Percentiles rank a stretch among this genome's conserved stretches.
phyloP scores from a whole-genome alignment of 2,329 filamentous ascomycete species.

The Colletotrichum endophyticum region DNA sequence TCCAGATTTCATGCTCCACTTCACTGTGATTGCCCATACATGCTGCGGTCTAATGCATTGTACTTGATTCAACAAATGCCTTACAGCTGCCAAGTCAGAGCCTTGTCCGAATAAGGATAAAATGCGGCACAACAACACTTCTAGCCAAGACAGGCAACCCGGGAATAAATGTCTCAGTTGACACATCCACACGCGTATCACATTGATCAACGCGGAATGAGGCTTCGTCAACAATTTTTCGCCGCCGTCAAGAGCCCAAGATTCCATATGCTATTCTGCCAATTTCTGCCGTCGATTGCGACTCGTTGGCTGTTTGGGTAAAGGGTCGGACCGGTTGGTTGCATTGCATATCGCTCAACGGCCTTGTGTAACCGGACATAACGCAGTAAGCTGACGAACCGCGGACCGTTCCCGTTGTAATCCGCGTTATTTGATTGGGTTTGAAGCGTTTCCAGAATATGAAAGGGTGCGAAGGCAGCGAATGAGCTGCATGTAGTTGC shows the following conservation, averaged over 20 bases:
- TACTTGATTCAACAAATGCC: not conserved
- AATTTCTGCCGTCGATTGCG: not conserved
- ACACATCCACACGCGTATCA: not conserved
- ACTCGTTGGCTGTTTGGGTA: not conserved
- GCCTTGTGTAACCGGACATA: not conserved
- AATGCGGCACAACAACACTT: fast-evolving
- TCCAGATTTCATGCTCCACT: not conserved
- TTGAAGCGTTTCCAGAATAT: not conserved
- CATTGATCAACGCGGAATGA: not conserved
- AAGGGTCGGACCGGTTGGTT: not conserved
- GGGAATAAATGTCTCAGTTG: not conserved
- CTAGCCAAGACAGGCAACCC: not conserved
- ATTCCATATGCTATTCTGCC: not conserved
- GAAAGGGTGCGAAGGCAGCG: not conserved
- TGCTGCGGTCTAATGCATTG: not conserved
- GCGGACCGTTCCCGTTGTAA: not conserved
- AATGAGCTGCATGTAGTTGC: not conserved
- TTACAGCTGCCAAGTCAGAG: not conserved
- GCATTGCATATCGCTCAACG: not conserved
- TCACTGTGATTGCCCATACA: not conserved
- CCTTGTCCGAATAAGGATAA: not conserved
- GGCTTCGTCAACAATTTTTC: not conserved
- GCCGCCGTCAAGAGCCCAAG: not conserved
- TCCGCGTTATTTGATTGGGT: not conserved
- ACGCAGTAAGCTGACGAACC: not conserved